Base-by-base conservation (phyloP, 257 asterid genomes). In the Solanum dulcamara region DNA sequence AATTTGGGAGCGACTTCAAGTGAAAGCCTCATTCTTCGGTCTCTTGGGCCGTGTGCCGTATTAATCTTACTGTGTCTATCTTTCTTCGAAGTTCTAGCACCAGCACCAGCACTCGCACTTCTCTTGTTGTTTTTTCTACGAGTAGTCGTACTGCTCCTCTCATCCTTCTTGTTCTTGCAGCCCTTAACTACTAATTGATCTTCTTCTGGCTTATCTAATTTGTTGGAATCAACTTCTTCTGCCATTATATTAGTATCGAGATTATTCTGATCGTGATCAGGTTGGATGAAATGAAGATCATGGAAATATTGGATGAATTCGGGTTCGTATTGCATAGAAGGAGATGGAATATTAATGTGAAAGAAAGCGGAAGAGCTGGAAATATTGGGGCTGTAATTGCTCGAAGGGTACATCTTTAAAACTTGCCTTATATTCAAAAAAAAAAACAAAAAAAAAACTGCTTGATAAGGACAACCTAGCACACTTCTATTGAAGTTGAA, bases 51-150 rank as follows among this genome's bases (percentile, higher is more conserved):
- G 2, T 88, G 91, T 4, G 95, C 95, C 0, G 98, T 94, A 30
- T 85, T 77, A 83, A 94, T 94, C 88, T 94, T 94, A 93, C 94
- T 92, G 92, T 94, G 98, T 70, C 97, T 72, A 42, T 94, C 98
- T 84, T 93, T 93, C 90, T 90, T 93, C 1, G 67, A 84, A 35
- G 3, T 48, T 33, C 48, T 51, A 20, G 3, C 79, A 75, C 57
- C 81, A 10, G 53, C 14, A 24, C 4, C 33, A 11, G 10, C 37
- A 35, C 30, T 10, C 9, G 7, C 32, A 75, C 4, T 17, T 67
- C 86, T 85, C 79, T 85, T 92, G 51, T 44, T 24, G 42, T 18
- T n/a, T 30, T 72, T 84, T 0, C 46, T 37, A 7, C 28, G 48
- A 13, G 57, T 20, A 64, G 7, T 59, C 3, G 35, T 72, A 12